Evolutionary conservation across 768 basidiomycete species (phyloP), one percentile per base, ranked within the genome.

Genomic region (Mycena kentingensis): DNA sequence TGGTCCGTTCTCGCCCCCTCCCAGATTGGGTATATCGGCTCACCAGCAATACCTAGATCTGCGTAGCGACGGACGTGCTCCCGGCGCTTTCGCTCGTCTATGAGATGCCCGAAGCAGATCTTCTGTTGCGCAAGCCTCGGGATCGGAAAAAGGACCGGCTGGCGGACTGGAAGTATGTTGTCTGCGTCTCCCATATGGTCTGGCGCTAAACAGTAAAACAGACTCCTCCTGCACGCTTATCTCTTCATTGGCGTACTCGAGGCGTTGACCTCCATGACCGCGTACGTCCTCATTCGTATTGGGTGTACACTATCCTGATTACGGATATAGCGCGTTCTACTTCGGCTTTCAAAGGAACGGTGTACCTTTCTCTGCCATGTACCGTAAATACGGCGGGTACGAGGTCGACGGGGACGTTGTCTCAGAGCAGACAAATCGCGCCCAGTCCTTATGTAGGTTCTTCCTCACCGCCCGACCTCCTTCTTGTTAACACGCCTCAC

Each of bases 81-180:
- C 82, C 60, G 64, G 70, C 83, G 4, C 72, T 87, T 7, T 74
- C 80, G 24, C 65, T 85, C 51, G 79, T 79, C 51, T 73, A 78
- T 58, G 83, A 85, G 63, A 75, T 78, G 26, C 83, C 83, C n/a
- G 84, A 87, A 66, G 68, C 75, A 1, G 84, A 81, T 35, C 69
- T 87, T 3, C 68, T 87, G 25, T 64, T 70, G 4, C 75, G 82
- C 24, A 78, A 77, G 52, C 83, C 84, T 0, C 73, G 83, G 26
- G 74, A 84, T 52, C 72, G 74, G 19, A 77, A 80, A 60, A 82
- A 70, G 34, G 83, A 85, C 49, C 72, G 79, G 13, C 71, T 87
- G 10, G 80, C 77, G 4, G 73, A 84, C 57, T 70, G 72, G 69
- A 76, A 71, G 37, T 38, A 8, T 38, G 19, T 38, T 38, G n/a